Evolutionary conservation across 2,329 filamentous ascomycete genomes (phyloP).

Genomic region (Aspergillus sp.): DNA sequence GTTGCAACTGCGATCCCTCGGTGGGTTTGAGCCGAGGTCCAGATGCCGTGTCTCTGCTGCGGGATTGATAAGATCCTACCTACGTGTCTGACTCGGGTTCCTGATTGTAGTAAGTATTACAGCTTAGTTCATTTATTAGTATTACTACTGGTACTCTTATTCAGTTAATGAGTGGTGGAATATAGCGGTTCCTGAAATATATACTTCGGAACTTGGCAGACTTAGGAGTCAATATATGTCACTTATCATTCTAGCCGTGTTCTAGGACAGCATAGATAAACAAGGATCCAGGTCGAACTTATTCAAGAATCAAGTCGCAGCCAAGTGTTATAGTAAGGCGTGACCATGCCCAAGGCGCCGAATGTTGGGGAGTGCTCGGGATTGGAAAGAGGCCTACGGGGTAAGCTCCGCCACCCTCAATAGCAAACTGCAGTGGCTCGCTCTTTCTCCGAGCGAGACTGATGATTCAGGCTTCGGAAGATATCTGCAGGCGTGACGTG

Average conservation of each 20-base stretch:
- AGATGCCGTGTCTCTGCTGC: background rate
- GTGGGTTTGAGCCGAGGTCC: conserved; percentile 14
- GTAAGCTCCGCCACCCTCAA: background rate
- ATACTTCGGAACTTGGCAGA: background rate
- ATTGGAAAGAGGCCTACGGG: background rate
- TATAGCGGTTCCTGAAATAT: background rate
- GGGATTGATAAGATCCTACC: background rate
- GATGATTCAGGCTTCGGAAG: background rate
- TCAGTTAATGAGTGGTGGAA: too few relatives aligned
- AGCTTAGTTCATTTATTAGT: too few relatives aligned
- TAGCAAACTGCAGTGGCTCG: background rate
- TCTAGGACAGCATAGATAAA: too few relatives aligned
- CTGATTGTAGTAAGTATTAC: background rate
- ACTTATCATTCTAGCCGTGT: background rate
- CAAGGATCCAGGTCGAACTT: too few relatives aligned
- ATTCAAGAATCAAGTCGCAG: too few relatives aligned
- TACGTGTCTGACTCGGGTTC: background rate
- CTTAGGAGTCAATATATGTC: background rate
- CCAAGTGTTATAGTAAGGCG: background rate
- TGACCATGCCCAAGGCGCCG: background rate
- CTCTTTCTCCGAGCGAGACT: background rate
- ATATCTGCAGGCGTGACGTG: background rate
- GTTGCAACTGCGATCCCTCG: background rate
- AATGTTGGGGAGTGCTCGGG: background rate
- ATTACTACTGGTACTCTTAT: too few relatives aligned